Base-by-base conservation (phyloP, 192 early-diverging fungal species). In the Hyaloraphidium curvatum region DNA sequence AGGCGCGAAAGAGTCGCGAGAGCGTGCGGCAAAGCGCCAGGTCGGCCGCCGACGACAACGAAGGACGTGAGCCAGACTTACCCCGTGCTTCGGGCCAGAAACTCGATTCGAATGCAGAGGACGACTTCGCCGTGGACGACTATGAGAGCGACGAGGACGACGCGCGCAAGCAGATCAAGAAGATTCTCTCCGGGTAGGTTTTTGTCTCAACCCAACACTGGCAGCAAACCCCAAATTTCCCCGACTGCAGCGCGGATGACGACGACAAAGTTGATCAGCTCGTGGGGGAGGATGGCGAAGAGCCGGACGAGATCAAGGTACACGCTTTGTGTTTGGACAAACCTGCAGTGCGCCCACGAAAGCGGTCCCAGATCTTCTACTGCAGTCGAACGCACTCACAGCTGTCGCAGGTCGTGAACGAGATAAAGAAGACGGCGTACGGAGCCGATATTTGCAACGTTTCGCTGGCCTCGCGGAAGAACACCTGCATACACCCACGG, bases 311-410 rank as follows among this genome's bases (percentile, higher is more conserved):
- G 22, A 66, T 67, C 11, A 72, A 75, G 59, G 77, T 72, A 56
- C 55, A n/a, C n/a, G n/a, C n/a, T n/a, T n/a, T n/a, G n/a, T n/a
- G n/a, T n/a, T n/a, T n/a, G n/a, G n/a, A n/a, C n/a, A n/a, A n/a
- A n/a, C n/a, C n/a, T n/a, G n/a, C n/a, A n/a, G n/a, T n/a, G n/a
- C n/a, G n/a, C n/a, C n/a, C n/a, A n/a, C n/a, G n/a, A n/a, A n/a
- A n/a, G n/a, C n/a, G n/a, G n/a, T n/a, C n/a, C n/a, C n/a, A 79
- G 67, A 72, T 82, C 2, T 72, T 70, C 37, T 85, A 80, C 60
- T 73, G 78, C 14, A 84, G 80, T 17, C 74, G 81, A 31, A 86
- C 87, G 14, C 93, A 97, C 62, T 92, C 89, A 2, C 93, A 97
- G 64, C 63, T 97, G 14, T 67, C 77, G 22, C 93, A 97, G 60